phyloP scores from a whole-genome alignment of 2,329 filamentous ascomycete species.

The Leptographium galeiforme region DNA sequence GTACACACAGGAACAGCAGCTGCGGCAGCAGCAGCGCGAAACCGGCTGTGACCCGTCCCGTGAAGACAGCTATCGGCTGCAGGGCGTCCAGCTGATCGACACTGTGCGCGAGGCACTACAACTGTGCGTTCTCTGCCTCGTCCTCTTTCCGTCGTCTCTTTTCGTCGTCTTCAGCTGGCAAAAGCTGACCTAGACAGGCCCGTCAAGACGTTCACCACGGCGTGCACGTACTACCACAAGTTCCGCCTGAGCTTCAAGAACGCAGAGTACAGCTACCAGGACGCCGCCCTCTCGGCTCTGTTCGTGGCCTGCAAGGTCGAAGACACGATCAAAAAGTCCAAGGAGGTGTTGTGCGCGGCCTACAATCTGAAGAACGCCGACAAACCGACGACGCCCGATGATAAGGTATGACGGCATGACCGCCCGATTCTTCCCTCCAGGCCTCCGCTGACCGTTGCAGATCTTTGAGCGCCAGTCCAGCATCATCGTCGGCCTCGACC shows the following conservation, averaged over 20 bases:
- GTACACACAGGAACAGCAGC: constrained; percentile 70
- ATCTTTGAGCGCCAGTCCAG: constrained; percentile 69
- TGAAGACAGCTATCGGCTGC: constrained; percentile 68
- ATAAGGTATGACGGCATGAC: constrained; percentile 45
- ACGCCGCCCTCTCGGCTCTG: constrained; percentile 75
- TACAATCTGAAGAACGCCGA: constrained; percentile 67
- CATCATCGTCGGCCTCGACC: constrained; percentile 76
- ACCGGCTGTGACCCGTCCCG: constrained; percentile 61
- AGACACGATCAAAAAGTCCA: constrained; percentile 93
- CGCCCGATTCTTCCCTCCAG: background rate
- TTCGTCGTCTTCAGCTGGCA: background rate
- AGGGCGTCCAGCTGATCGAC: constrained; percentile 82
- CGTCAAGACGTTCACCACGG: constrained; percentile 82
- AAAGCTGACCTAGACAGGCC: constrained; percentile 40
- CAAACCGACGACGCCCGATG: constrained; percentile 63
- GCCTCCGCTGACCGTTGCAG: constrained; percentile 27
- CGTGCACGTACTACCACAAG: constrained; percentile 85
- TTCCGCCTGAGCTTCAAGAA: constrained; percentile 81
- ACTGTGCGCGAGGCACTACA: constrained; percentile 66
- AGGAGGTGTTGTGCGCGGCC: constrained; percentile 79
- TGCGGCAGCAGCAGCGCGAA: constrained; percentile 58
- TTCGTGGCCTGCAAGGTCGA: constrained; percentile 96
- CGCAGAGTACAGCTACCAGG: constrained; percentile 71
- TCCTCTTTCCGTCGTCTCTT: constrained; percentile 1
- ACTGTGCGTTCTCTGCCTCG: constrained; percentile 45